A percentile compares a stretch with the other conserved stretches of the same genome.
These are phyloP conservation scores for Aspergillus clavatus DNA, from an alignment of 2,329 filamentous ascomycete species.

Conservation along the genomic window DNA sequence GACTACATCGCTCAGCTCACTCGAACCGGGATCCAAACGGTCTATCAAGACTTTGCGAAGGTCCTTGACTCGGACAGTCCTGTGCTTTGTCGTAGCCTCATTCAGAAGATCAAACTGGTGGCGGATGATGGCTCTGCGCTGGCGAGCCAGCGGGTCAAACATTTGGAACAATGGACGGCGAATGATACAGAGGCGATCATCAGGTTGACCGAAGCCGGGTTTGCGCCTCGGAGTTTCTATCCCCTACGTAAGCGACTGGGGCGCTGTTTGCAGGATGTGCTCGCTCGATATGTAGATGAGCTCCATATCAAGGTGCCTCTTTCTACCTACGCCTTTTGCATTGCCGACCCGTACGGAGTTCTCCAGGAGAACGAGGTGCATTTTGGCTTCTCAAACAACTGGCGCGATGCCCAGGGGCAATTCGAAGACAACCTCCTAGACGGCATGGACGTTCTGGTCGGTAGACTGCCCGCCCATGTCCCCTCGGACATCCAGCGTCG, in stretches of 20 bases:
- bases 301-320: conserved; percentile 46
- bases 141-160: conserved; percentile 19
- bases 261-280: conserved; percentile 36
- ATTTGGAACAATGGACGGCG: conserved; percentile 34
- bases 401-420: conserved; percentile 31
- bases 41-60: conserved; percentile 33
- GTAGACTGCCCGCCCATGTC: conserved; percentile 53
- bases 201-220: conserved; percentile 43
- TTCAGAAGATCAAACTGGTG: conserved; percentile 30
- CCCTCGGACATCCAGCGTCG: conserved; percentile 57
- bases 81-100: conserved; percentile 33
- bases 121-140: conserved; percentile 19
- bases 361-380: conserved; percentile 53
- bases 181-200: conserved; percentile 34
- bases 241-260: conserved; percentile 40
- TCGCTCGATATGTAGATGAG: conserved; percentile 42
- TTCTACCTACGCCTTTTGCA: conserved; percentile 52
- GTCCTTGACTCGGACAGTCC: conserved; percentile 33
- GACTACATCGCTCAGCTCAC: conserved; percentile 42
- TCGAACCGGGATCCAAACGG: conserved; percentile 30
- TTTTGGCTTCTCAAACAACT: conserved; percentile 49
- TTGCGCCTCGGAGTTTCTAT: conserved; percentile 39
- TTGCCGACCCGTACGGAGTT: conserved; percentile 52
- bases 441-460: conserved; percentile 50
- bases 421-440: conserved; percentile 45